Conservation (phyloP, 2,329 filamentous ascomycete genomes). For the Alternaria triticimaculans region DNA sequence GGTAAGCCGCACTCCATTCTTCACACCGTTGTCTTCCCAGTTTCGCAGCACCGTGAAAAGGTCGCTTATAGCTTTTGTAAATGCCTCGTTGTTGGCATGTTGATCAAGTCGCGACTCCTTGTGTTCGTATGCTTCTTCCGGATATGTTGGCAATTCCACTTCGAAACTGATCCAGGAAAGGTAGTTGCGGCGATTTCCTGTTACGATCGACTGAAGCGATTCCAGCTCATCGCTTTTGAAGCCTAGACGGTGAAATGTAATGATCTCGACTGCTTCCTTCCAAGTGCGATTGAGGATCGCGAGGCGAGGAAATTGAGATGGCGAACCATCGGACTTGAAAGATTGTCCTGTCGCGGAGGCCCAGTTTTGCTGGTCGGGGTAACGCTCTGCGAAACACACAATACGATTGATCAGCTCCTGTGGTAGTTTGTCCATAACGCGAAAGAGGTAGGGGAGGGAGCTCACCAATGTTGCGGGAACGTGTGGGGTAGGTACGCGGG, state of each 20-base stretch:
- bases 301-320: conserved; percentile 7
- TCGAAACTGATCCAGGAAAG: conserved; percentile 3
- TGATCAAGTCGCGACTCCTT: conserved; percentile 5
- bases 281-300: conserved; percentile 8
- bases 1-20: conserved; percentile 1
- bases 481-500: neutral
- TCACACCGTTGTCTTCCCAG: conserved; percentile 11
- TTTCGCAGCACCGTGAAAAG: conserved; percentile 4
- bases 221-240: conserved; percentile 8
- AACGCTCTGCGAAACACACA: conserved; percentile 5
- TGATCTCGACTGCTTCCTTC: conserved; percentile 12
- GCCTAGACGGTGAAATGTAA: conserved; percentile 6
- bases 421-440: conserved; percentile 19
- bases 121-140: conserved; percentile 7
- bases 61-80: conserved; percentile 1
- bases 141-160: conserved; percentile 6
- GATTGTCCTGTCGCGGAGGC: conserved; percentile 4
- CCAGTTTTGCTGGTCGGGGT: conserved; percentile 6
- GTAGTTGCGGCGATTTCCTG: conserved; percentile 6
- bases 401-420: conserved; percentile 22
- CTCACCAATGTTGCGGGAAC: neutral
- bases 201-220: conserved; percentile 5
- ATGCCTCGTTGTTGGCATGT: conserved; percentile 1
- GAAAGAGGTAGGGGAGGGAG: neutral
- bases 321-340: neutral